These are phyloP conservation scores for Sclerospora graminicola DNA, from an alignment of 352 stramenopile genomes.

Conservation along the genomic window DNA sequence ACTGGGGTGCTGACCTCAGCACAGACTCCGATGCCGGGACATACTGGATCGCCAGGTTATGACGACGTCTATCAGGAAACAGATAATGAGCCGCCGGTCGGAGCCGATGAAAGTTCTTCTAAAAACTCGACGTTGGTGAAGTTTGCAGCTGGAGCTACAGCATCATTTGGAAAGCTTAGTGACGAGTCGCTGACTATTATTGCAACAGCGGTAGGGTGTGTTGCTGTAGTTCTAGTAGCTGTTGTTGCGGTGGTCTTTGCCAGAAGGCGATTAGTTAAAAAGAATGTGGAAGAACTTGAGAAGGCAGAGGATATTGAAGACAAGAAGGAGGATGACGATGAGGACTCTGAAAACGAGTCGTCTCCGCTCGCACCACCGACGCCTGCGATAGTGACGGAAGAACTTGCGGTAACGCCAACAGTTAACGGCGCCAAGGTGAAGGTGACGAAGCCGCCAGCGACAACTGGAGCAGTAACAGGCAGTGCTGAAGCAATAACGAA, in stretches of 20 bases:
- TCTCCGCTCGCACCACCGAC: slow-evolving; percentile 7
- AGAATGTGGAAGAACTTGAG: slow-evolving; percentile 3
- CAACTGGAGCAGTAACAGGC: neutral
- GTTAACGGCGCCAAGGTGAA: slow-evolving; percentile 2
- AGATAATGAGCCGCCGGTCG: slow-evolving; percentile 2
- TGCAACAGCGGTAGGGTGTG: slow-evolving; percentile 12
- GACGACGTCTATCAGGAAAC: neutral
- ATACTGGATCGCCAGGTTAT: slow-evolving; percentile 7
- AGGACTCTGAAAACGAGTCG: neutral
- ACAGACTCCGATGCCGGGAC: neutral
- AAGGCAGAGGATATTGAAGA: slow-evolving; percentile 1
- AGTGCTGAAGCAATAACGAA: neutral
- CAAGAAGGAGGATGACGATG: slow-evolving; percentile 4
- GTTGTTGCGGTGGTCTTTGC: slow-evolving; percentile 9
- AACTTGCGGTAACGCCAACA: slow-evolving; percentile 11
- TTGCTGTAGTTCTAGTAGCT: slow-evolving; percentile 9
- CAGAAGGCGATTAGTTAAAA: slow-evolving; percentile 9
- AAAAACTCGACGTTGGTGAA: neutral
- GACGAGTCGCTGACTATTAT: slow-evolving; percentile 8
- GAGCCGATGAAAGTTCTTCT: slow-evolving; percentile 6
- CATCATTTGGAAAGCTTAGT: slow-evolving; percentile 1
- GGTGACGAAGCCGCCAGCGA: neutral
- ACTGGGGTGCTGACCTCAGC: neutral
- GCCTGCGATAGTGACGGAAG: slow-evolving; percentile 5
- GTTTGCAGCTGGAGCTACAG: slow-evolving; percentile 8